Base-by-base conservation (phyloP, 2,329 filamentous ascomycete genomes). In the Xylariaceae sp. region DNA sequence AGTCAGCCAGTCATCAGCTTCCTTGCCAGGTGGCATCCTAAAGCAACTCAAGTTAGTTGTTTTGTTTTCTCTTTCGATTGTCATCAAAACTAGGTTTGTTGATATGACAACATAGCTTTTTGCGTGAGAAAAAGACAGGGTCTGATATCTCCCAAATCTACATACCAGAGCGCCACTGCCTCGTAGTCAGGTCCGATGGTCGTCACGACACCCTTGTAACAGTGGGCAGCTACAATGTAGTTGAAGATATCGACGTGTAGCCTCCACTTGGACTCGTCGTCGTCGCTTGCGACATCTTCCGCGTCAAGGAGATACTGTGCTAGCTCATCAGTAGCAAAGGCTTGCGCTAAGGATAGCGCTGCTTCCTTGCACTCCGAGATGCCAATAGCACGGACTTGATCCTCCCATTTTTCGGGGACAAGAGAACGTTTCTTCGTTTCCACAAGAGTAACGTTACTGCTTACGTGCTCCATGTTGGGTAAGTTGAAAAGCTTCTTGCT, bases 171-270 rank as follows among this genome's bases (percentile, higher is more conserved):
- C 52, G 88, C 89, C 49, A 94, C 86, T 59, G 84, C 87, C 61
- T 91, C 89, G 67, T 88, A 91, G 67, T 92, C 83, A 5, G 85
- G 81, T 15, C 90, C 91, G 57, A 89, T 84, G 50, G 87, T 85
- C 39, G 88, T 87, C 49, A 89, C 89, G 53, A 91, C 72, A 50
- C 90, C 91, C 63, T 86, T 86, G 66, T 88, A 80, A 71, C 84
- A 85, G 70, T 92, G 89, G 55, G 88, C 85, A 53, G 89, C 88
- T 43, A 86, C 86, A 63, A 91, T 81, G 72, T 91, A 92, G 63
- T 85, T 86, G 77, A 93, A 83, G 63, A 92, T 87, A 68, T 87
- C 82, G 61, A 88, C 79, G 71, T 94, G 90, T 39, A 94, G 78
- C 61, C 84, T 82, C 86, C 88, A 94, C 68, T 86, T 87, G 67